Base-by-base conservation (phyloP, 2,329 filamentous ascomycete genomes). In the Geosmithia flava region DNA sequence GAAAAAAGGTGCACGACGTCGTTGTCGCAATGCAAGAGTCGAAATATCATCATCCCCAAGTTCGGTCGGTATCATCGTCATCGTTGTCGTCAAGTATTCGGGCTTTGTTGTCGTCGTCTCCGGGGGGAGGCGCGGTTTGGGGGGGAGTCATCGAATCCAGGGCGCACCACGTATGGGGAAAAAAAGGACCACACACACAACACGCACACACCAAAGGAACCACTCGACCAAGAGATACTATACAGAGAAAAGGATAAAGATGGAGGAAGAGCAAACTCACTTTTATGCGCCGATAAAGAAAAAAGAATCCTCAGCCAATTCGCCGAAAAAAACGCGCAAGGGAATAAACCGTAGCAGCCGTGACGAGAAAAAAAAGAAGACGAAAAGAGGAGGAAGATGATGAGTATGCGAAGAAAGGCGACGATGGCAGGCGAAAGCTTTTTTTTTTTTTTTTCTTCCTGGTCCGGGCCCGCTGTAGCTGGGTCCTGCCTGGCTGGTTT, bases 261-360 rank as follows among this genome's bases (percentile, higher is more conserved):
- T 43, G 44, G 39, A 27, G 42, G 19, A 50, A 54, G 55, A 54
- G 54, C 46, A 54, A 53, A 74, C 71, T 74, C 63, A 74, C 71
- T 74, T 73, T 74, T 74, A 64, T 63, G 70, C 69, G 69, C 70
- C 70, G 67, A 66, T 63, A 70, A 70, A 37, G 15, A 16, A 65
- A 70, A 68, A 66, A 65, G 61, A 37, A 62, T 58, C 65, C 61
- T 65, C 58, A 65, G 63, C 60, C 62, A 65, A 66, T 58, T 56
- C 62, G 63, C 62, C 63, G 64, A 67, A 68, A 67, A 62, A 67
- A 62, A 66, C 64, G 65, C 65, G 65, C 61, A 68, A 68, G 64
- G 66, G 69, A 71, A 71, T 65, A 69, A 59, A 66, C 59, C 60
- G 61, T 62, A 61, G 62, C 60, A 65, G 64, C 56, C 60, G 63